phyloP scores from a whole-genome alignment of 2,329 filamentous ascomycete genomes.

The Microdochium nivale region DNA sequence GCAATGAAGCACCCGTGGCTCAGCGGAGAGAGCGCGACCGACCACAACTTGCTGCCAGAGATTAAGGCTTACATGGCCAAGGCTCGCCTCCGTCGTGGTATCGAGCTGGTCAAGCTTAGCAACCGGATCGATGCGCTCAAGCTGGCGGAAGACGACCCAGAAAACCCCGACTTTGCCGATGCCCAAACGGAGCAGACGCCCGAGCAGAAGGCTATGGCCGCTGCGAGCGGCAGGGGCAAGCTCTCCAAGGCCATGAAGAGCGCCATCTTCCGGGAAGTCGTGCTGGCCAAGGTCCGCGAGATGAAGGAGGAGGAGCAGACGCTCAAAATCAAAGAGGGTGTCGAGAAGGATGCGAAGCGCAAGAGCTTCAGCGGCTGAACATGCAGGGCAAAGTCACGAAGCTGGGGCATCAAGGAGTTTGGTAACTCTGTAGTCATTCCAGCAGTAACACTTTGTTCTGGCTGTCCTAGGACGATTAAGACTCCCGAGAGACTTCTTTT shows the following conservation, averaged over 20 bases:
- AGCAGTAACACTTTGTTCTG: no score
- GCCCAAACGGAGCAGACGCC: slow-evolving; percentile 11
- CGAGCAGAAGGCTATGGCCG: slow-evolving; percentile 10
- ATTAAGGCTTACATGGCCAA: slow-evolving; percentile 91
- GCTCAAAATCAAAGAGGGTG: slow-evolving; percentile 55
- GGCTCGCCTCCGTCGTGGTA: slow-evolving; percentile 82
- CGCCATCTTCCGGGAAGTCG: slow-evolving; percentile 88
- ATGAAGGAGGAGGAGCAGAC: slow-evolving; percentile 81
- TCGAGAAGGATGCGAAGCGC: slow-evolving; percentile 38
- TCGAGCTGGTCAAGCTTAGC: slow-evolving; percentile 91
- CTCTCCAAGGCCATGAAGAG: slow-evolving; percentile 45
- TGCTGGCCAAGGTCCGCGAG: slow-evolving; percentile 86
- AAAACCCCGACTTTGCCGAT: slow-evolving; percentile 65
- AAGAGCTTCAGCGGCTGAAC: slow-evolving; percentile 18
- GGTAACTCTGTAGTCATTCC: no score
- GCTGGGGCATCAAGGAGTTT: no score
- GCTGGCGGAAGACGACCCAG: slow-evolving; percentile 77
- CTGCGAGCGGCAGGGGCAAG: slow-evolving; percentile 31
- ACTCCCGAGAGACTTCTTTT: no score
- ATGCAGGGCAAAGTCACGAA: no score
- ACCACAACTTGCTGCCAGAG: slow-evolving; percentile 96
- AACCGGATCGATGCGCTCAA: slow-evolving; percentile 94
- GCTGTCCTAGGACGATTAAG: no score
- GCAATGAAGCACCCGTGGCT: slow-evolving; percentile 82
- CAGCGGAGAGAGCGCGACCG: slow-evolving; percentile 80